These are phyloP conservation scores for Tetracladium setigerum DNA, from an alignment of 495 filamentous ascomycete species.

Conservation along the genomic window DNA sequence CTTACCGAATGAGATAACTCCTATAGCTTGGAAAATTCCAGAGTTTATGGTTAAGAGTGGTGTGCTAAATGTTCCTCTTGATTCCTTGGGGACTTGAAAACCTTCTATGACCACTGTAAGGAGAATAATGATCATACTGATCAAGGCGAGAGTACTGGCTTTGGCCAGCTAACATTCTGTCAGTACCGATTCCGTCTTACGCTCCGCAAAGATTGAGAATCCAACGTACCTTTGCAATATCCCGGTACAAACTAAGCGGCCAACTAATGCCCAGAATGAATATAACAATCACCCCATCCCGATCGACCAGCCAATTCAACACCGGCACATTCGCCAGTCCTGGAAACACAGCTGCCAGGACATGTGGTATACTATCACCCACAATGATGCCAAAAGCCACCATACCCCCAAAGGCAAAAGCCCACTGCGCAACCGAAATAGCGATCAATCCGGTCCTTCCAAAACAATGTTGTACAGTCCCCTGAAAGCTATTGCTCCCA, in stretches of 20 bases:
- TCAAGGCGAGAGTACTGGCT: slow-evolving; percentile 82
- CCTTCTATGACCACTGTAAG: slow-evolving; percentile 85
- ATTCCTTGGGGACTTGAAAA: slow-evolving; percentile 57
- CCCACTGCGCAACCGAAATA: slow-evolving; percentile 89
- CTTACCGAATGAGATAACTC: slow-evolving; percentile 94
- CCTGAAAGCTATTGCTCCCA: slow-evolving; percentile 87
- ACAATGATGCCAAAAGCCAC: slow-evolving; percentile 96
- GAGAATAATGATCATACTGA: slow-evolving; percentile 88
- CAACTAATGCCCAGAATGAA: slow-evolving; percentile 84
- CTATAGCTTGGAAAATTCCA: slow-evolving; percentile 90
- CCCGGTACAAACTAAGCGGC: slow-evolving; percentile 84
- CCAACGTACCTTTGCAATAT: slow-evolving; percentile 82
- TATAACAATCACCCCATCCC: slow-evolving; percentile 75
- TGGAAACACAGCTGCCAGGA: slow-evolving; percentile 76
- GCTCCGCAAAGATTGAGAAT: not conserved
- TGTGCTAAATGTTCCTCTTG: slow-evolving; percentile 58
- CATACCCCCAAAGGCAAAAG: slow-evolving; percentile 98
- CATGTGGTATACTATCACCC: slow-evolving; percentile 90
- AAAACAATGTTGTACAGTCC: slow-evolving; percentile 91
- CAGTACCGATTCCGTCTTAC: slow-evolving; percentile 17
- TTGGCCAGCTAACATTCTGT: slow-evolving; percentile 66
- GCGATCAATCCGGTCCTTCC: slow-evolving; percentile 80
- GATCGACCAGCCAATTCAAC: slow-evolving; percentile 71
- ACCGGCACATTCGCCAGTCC: slow-evolving; percentile 63
- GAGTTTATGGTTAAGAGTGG: slow-evolving; percentile 64